Base-by-base conservation (phyloP, 371 early-diverging fungal genomes). In the Rhizomucor pusillus region DNA sequence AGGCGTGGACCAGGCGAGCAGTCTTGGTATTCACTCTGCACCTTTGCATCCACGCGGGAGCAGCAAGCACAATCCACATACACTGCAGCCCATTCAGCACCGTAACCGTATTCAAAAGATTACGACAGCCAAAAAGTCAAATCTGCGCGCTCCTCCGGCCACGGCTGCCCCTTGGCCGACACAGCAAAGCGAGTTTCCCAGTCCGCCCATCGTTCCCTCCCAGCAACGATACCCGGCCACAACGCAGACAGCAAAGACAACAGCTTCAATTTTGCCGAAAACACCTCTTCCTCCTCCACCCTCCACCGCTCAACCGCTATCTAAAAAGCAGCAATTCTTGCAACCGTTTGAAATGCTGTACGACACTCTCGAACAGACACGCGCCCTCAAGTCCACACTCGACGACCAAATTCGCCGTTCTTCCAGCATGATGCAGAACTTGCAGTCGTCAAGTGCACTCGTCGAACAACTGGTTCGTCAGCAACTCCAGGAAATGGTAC, bases 341-440 rank as follows among this genome's bases (percentile, higher is more conserved):
- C 81, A 82, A 40, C 81, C 82, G 1, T 78, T 83, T 62, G 77
- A 82, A 43, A 67, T 68, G 48, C 60, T 84, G 1, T 80, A 79
- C 50, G 86, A 85, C 52, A 75, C 76, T 16, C 67, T 83, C 35
- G 82, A 82, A 52, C 77, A 79, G 22, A 77, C 75, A 6, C 67
- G 69, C 7, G 55, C 63, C 1, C 68, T 91, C 16, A 81, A 84
- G 36, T 41, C 68, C 2, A 82, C 86, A 0, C 68, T 91, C 57
- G 85, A 87, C 54, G 90, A 89, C 35, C 90, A 91, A 62, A 82
- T 91, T 43, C 80, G 90, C 13, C 80, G 80, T 34, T 85, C 89
- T 5, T 71, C 85, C n/a, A 73, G 84, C 12, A 64, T 91, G 44
- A 76, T 91, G 18, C 88, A 89, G 54, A 86, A 88, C 2, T 66